Percentiles rank a stretch among this genome's conserved stretches.
Conservation (phyloP, 23 red algal genomes). For the Agarophyton chilense region DNA sequence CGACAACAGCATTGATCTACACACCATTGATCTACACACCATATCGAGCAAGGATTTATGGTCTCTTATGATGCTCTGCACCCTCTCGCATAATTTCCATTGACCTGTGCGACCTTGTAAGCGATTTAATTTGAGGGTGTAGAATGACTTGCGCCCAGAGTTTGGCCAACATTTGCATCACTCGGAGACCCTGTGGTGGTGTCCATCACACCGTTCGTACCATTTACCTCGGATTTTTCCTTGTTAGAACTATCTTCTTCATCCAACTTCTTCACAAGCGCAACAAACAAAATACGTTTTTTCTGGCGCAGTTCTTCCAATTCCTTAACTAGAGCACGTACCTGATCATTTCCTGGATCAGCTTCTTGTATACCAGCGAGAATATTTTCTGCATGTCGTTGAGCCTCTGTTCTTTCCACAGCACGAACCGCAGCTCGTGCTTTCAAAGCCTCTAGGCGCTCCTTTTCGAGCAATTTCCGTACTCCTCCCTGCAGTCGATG, state of each 20-base stretch:
- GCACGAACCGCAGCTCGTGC: slow-evolving; percentile 22
- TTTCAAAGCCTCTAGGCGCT: background rate
- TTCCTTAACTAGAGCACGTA: slow-evolving; percentile 34
- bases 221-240: background rate
- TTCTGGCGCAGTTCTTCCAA: slow-evolving; percentile 48
- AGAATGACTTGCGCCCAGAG: background rate
- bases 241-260: background rate
- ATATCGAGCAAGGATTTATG: too few species aligned
- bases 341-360: slow-evolving; percentile 5
- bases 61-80: too few species aligned
- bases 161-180: background rate
- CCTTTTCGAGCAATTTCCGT: slow-evolving; percentile 21
- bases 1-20: too few species aligned
- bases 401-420: slow-evolving; percentile 21
- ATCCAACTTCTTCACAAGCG: slow-evolving; percentile 29
- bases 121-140: background rate
- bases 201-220: background rate
- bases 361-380: slow-evolving; percentile 23
- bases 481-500: background rate
- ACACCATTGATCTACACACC: too few species aligned
- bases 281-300: slow-evolving; percentile 17
- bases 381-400: slow-evolving; percentile 55
- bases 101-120: too few species aligned
- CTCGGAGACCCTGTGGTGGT: background rate
- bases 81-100: too few species aligned